These are phyloP conservation scores for Silene latifolia DNA, from an alignment of 148 eudicot species.

Conservation along the genomic window DNA sequence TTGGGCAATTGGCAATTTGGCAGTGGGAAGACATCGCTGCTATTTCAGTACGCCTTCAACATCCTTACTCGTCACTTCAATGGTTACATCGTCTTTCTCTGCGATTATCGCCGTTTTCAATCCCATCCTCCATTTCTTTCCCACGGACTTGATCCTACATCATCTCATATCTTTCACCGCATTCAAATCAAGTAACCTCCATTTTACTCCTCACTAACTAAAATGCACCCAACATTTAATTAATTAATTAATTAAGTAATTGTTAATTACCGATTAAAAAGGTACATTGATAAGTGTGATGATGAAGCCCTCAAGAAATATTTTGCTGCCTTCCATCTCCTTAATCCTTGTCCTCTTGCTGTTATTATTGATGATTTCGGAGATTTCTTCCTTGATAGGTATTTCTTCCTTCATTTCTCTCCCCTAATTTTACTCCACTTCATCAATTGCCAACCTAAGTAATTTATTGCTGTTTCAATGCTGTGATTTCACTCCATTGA, in stretches of 20 bases:
- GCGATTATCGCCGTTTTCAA: constrained; percentile 48
- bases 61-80: constrained; percentile 25
- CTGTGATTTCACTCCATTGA: too few relatives aligned
- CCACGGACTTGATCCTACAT: constrained; percentile 63
- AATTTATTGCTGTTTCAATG: too few relatives aligned
- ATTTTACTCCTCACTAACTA: not conserved
- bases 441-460: not conserved
- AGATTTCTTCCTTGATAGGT: constrained; percentile 62
- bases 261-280: constrained; percentile 7
- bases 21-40: constrained; percentile 86
- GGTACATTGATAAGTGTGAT: constrained; percentile 73
- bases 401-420: not conserved
- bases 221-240: too few relatives aligned
- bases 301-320: constrained; percentile 61
- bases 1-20: not conserved
- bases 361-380: constrained; percentile 73
- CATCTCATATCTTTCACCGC: constrained; percentile 45
- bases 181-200: constrained; percentile 62
- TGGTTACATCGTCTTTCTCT: constrained; percentile 54
- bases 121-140: constrained; percentile 64
- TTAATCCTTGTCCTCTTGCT: constrained; percentile 45
- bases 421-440: not conserved
- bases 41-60: constrained; percentile 76
- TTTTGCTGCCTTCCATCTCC: constrained; percentile 79
- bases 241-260: not conserved